A percentile compares a stretch with the other conserved stretches of the same genome.
phyloP scores from a whole-genome alignment of 768 basidiomycete species.

The Gloeostereum incarnatum region DNA sequence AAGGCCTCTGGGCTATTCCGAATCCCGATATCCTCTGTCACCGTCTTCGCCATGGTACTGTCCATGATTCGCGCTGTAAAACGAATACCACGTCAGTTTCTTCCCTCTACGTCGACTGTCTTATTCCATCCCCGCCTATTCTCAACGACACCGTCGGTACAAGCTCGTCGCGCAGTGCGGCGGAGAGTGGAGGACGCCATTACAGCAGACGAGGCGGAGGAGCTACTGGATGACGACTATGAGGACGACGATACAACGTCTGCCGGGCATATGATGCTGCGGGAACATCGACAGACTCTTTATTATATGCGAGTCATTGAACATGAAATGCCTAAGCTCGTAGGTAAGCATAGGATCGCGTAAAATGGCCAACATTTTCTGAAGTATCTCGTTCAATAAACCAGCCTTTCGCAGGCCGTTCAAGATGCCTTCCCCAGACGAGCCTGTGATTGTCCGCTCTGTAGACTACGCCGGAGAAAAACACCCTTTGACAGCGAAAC shows the following conservation, averaged over 20 bases:
- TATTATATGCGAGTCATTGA: conserved; percentile 82
- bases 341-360: conserved; percentile 36
- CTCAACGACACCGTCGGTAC: too few species aligned
- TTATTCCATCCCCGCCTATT: too few species aligned
- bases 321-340: conserved; percentile 80
- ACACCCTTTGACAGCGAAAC: conserved; percentile 66
- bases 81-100: too few species aligned
- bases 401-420: conserved; percentile 81
- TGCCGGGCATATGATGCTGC: conserved; percentile 62
- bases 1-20: too few species aligned
- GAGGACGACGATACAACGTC: conserved; percentile 59
- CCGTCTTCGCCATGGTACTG: too few species aligned
- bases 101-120: too few species aligned
- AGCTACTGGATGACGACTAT: conserved; percentile 31
- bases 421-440: conserved; percentile 45
- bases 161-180: too few species aligned
- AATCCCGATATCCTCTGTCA: too few species aligned
- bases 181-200: too few species aligned
- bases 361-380: too few species aligned
- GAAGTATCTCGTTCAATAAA: conserved; percentile 5
- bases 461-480: conserved; percentile 70
- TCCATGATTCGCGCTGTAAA: too few species aligned
- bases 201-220: not conserved
- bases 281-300: conserved; percentile 64
- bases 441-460: conserved; percentile 63